phyloP scores from a whole-genome alignment of 331 rosid genomes.

The Rosa hybrid region DNA sequence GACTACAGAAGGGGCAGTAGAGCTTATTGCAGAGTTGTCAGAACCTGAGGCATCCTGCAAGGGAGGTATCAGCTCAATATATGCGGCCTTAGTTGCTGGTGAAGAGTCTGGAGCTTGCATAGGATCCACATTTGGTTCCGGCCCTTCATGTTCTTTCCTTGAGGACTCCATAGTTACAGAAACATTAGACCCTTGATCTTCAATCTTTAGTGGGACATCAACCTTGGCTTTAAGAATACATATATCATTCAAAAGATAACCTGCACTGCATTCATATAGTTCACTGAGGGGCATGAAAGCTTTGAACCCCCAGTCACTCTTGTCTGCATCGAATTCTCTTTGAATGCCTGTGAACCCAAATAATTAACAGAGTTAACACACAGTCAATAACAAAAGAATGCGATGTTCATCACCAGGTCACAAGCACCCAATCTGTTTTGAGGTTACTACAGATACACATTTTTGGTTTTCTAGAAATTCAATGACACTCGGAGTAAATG shows the following conservation, averaged over 20 bases:
- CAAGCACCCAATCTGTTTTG: too few relatives aligned
- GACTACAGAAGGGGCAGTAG: background rate
- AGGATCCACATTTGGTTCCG: background rate
- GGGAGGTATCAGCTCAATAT: background rate
- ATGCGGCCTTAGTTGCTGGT: background rate
- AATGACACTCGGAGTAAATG: too few relatives aligned
- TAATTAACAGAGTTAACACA: background rate
- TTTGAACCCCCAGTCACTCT: background rate
- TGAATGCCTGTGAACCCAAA: background rate
- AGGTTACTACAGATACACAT: background rate
- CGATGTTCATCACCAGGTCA: background rate
- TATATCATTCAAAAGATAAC: background rate
- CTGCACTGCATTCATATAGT: background rate
- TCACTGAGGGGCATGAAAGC: background rate
- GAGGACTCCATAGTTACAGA: background rate
- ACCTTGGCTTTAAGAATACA: slow-evolving; percentile 1
- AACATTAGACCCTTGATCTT: too few relatives aligned
- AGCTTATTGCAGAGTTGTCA: background rate
- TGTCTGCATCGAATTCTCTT: background rate
- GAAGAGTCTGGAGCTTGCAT: background rate
- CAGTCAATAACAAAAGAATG: background rate
- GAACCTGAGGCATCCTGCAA: background rate
- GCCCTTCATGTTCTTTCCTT: background rate
- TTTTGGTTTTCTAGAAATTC: too few relatives aligned
- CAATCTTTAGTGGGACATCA: too few relatives aligned